Base-by-base conservation (phyloP, 495 filamentous ascomycete species). In the Immersiella caudata region DNA sequence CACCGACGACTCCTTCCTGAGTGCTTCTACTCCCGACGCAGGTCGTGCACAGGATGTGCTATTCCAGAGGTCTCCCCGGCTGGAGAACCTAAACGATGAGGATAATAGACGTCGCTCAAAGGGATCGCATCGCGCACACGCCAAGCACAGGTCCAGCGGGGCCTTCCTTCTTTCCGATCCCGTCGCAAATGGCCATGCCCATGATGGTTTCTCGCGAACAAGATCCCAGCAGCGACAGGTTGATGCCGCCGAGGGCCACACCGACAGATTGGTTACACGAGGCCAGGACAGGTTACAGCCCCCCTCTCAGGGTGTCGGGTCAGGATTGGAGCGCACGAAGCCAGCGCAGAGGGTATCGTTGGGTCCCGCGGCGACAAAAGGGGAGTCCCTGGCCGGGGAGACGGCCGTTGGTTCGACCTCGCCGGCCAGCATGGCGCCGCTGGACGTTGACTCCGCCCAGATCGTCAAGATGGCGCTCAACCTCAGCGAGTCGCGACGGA, bases 391-490 rank as follows among this genome's bases (percentile, higher is more conserved):
- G 18, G 61, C 67, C 8, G 69, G 67, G 9, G 69, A 70, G 16
- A 70, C 71, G 18, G 70, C 67, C 6, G 66, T 72, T 24, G 70
- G 68, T 8, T 73, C 72, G 18, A 64, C 67, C 7, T 60, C 73
- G 6, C 46, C 62, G 20, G 36, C 66, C 24, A 72, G 67, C 67
- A 70, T 69, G 51, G 58, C 66, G 6, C 67, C 72, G 3, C 71
- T 91, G 14, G 90, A 93, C 77, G 79, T 86, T 20, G 93, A 97
- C 70, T 88, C 92, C 22, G 83, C 91, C 21, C 91, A 96, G 76
- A 94, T 97, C 66, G 92, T 97, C 46, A 93, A 91, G 71, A 89
- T 97, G 77, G 94, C 94, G 1, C 79, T 97, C 74, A 94, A 90
- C 72, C 78, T 97, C 59, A 96, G 91, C 79, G 92, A 97, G 73